Conservation (phyloP, 2,329 filamentous ascomycete genomes). For the Volutella citrinella region DNA sequence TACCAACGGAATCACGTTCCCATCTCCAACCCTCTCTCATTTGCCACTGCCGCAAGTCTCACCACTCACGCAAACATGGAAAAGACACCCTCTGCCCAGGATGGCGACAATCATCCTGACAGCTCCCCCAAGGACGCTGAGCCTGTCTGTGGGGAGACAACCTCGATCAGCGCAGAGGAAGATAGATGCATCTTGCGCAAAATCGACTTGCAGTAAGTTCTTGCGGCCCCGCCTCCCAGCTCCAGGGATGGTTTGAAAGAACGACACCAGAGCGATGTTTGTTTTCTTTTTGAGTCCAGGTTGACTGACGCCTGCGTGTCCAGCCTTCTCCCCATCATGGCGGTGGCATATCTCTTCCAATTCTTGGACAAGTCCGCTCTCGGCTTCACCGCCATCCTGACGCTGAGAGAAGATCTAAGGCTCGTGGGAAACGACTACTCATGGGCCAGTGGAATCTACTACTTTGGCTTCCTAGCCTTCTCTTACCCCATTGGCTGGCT, state of each 20-base stretch:
- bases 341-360: slow-evolving; percentile 55
- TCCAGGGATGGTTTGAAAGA: no score
- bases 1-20: no score
- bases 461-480: slow-evolving; percentile 46
- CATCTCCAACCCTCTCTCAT: no score
- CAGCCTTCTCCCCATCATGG: slow-evolving; percentile 52
- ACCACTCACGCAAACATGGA: no score
- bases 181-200: slow-evolving; percentile 52
- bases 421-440: slow-evolving; percentile 49
- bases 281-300: no score
- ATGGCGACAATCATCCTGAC: no score
- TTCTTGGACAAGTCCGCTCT: slow-evolving; percentile 59
- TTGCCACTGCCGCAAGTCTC: no score
- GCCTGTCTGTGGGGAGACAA: no score
- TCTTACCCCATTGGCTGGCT: slow-evolving; percentile 25
- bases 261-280: no score
- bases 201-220: slow-evolving; percentile 57
- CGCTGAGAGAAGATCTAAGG: slow-evolving; percentile 42
- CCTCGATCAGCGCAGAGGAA: slow-evolving; percentile 20
- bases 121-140: no score
- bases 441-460: slow-evolving; percentile 49
- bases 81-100: no score
- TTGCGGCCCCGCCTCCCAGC: no score
- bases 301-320: slow-evolving; percentile 23
- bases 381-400: slow-evolving; percentile 49